Evolutionary conservation across 1,284 basidiomycete species (phyloP), one percentile per base, ranked within the genome.

Genomic region (Coniferiporia weirii): DNA sequence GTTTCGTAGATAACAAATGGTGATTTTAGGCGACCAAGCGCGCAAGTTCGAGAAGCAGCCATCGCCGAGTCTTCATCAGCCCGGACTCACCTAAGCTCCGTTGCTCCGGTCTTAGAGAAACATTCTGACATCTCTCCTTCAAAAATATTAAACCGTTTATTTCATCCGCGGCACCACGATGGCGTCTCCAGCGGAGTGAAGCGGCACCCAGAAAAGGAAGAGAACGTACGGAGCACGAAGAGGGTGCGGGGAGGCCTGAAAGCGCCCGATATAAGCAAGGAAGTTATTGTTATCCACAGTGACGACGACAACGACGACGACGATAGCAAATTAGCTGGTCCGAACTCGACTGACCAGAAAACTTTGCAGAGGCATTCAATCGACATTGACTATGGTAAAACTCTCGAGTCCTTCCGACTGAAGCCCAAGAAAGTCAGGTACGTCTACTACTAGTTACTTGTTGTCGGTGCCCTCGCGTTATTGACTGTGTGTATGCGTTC

Each of bases 391-490:
- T 65, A 73, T 6, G 60, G 65, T 0, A 68, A 73, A 19, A 69
- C 80, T 2, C 67, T 85, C 52, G 76, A 75, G 44, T 60, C 71
- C 27, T 83, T 87, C 66, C 71, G 83, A 49, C 68, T 87, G 27
- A 77, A 76, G 45, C 60, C 74, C 6, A 74, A 71, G 45, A 70
- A 64, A 40, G 68, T 87, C 4, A 75, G 71, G 85, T 85, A 61
- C 63, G 83, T 76, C 49, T 20, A 13, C 17, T 22, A 56, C 5
- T 46, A 50, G 17, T 35, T 38, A 61, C 52, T 48, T 44, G 3
- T 40, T 40, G n/a, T 27, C 27, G 12, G 17, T 44, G 43, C 9
- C 55, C 27, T 45, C 17, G 17, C 44, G 27, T n/a, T 22, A 52
- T 52, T 54, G 51, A 43, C 63, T 68, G 72, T 15, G 61, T 71